Evolutionary conservation across 257 asterid species (phyloP), one percentile per base, ranked within the genome.

Genomic region (Solanum dulcamara): DNA sequence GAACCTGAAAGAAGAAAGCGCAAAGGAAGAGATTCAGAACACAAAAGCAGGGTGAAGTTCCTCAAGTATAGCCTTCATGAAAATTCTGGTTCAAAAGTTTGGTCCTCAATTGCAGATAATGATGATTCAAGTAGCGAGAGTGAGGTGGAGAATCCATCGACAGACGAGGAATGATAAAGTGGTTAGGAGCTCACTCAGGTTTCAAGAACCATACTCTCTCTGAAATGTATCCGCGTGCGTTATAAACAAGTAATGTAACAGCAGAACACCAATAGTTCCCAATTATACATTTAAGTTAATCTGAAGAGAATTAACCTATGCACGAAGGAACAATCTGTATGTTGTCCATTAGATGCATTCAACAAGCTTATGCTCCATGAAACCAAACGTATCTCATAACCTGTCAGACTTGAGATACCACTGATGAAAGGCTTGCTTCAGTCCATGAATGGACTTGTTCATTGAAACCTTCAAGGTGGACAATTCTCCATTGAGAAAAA

Each of bases 81-180:
- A 5, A 77, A 84, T 72, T 87, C 91, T 28, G 70, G 70, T 33
- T 48, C 67, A n/a, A 83, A 77, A 64, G 89, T 51, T 37, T 84
- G 66, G 77, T 70, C 89, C 6, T 48, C 72, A 15, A 40, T 67
- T 42, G 77, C 74, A 26, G 85, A 85, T 53, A 81, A 81, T 26
- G 91, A 86, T 28, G 88, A 77, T 84, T 85, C 89, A 48, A 88
- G 84, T 40, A 88, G 91, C 46, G 94, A 66, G 53, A 90, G 95
- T 85, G 94, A 94, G 64, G 87, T 90, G n/a, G 94, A 92, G 83
- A 87, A 90, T 70, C 92, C 90, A 74, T 85, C 89, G 24, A 88
- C 93, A n/a, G 94, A 93, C 60, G 91, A 91, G 83, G 92, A 92
- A 67, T 83, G 77, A 83, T 14, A 24, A 80, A 35, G 79, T 70